Evolutionary conservation across 2,329 filamentous ascomycete species (phyloP).

Genomic region (Cladosporium oxysporum): DNA sequence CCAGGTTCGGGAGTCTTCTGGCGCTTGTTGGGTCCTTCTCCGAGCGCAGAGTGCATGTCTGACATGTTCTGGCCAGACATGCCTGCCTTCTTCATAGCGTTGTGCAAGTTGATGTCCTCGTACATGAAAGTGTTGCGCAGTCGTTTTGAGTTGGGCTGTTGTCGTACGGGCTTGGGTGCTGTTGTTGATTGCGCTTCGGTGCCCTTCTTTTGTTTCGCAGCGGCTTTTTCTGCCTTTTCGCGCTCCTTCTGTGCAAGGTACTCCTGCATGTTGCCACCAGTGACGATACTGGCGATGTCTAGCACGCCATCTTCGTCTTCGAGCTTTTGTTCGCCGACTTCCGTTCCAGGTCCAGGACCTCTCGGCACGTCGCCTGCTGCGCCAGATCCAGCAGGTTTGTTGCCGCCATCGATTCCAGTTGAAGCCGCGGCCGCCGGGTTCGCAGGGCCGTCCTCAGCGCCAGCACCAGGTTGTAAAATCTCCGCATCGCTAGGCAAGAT

Average conservation of each 20-base stretch:
- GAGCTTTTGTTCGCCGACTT: constrained; percentile 54
- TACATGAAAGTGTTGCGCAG: constrained; percentile 71
- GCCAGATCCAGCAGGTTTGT: constrained; percentile 39
- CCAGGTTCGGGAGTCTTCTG: constrained; percentile 41
- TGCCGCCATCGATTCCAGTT: constrained; percentile 52
- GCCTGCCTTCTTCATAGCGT: constrained; percentile 55
- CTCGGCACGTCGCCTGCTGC: constrained; percentile 48
- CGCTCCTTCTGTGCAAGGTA: constrained; percentile 81
- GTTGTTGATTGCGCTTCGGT: constrained; percentile 57
- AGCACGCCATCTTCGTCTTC: constrained; percentile 69
- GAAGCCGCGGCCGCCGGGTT: constrained; percentile 61
- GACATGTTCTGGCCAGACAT: constrained; percentile 49
- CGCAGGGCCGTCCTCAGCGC: constrained; percentile 39
- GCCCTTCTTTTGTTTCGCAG: constrained; percentile 57
- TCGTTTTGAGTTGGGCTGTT: constrained; percentile 73
- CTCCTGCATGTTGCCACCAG: constrained; percentile 72
- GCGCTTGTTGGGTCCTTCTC: constrained; percentile 46
- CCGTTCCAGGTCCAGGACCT: constrained; percentile 57
- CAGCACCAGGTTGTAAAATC: constrained; percentile 52
- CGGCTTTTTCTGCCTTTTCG: constrained; percentile 68
- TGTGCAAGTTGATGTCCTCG: constrained; percentile 63
- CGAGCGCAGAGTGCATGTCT: constrained; percentile 55
- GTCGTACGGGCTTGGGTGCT: constrained; percentile 57
- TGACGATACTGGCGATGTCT: constrained; percentile 82
- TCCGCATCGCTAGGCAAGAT: constrained; percentile 57